phyloP scores from a whole-genome alignment of 1,139 yeast genomes.

The Magnusiomyces suaveolens region DNA sequence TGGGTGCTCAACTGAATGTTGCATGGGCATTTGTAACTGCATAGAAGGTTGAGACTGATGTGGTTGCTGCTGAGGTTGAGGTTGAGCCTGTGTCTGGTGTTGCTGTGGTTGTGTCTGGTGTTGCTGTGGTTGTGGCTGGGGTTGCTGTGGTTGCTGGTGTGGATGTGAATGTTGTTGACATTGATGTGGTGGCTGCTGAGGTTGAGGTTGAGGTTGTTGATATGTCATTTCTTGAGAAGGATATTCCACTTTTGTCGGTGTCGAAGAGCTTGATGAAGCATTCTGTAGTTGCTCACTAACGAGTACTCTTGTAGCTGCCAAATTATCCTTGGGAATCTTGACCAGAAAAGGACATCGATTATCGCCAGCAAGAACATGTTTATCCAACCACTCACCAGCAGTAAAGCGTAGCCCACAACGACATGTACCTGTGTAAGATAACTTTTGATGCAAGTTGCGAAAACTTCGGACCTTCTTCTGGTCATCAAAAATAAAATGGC shows the following conservation, averaged over 20 bases:
- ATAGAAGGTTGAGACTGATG: not conserved
- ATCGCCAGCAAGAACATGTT: constrained; percentile 39
- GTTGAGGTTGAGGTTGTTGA: constrained; percentile 4
- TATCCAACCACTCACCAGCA: constrained; percentile 49
- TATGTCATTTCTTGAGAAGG: not conserved
- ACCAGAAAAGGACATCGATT: constrained; percentile 16
- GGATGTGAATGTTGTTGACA: not conserved
- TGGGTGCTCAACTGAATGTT: no score
- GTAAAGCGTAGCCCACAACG: constrained; percentile 45
- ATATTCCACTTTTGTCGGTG: not conserved
- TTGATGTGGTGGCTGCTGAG: not conserved
- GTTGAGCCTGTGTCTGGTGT: not conserved
- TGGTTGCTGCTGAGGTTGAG: not conserved
- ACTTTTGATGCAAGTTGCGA: constrained; percentile 47
- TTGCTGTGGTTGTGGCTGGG: not conserved
- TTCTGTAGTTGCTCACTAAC: constrained; percentile 3
- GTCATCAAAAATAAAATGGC: constrained; percentile 49
- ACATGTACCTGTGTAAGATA: constrained; percentile 46
- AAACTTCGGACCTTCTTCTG: constrained; percentile 36
- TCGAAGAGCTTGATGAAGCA: not conserved
- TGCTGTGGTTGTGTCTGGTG: constrained; percentile 4
- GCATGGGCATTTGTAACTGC: not conserved
- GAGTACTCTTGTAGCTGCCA: constrained; percentile 6
- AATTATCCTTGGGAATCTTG: constrained; percentile 3
- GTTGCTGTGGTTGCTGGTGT: not conserved